Conservation (phyloP, 2,329 filamentous ascomycete genomes). For the Dactylonectria estremocensis region DNA sequence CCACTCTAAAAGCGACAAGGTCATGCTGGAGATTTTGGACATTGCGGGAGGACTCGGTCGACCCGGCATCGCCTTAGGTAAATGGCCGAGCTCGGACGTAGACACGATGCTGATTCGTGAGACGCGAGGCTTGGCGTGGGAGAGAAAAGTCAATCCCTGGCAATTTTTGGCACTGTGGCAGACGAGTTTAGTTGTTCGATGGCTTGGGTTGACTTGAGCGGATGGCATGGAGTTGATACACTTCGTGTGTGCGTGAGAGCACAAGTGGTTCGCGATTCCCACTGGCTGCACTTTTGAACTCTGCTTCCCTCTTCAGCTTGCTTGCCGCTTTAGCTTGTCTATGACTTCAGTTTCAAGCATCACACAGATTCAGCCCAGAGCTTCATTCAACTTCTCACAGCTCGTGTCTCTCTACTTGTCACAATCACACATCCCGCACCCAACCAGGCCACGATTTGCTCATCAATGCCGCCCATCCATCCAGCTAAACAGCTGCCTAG, state of each 20-base stretch:
- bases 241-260: too few species aligned
- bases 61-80: slow-evolving; percentile 14
- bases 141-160: slow-evolving; percentile 1
- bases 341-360: too few species aligned
- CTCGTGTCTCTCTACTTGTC: too few species aligned
- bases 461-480: not conserved
- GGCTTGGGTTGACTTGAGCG: not conserved
- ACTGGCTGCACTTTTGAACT: too few species aligned
- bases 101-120: slow-evolving; percentile 17
- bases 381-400: too few species aligned
- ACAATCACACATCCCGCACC: not conserved
- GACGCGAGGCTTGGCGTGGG: slow-evolving; percentile 23
- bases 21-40: not conserved
- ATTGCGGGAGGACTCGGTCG: slow-evolving; percentile 10
- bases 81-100: slow-evolving; percentile 28
- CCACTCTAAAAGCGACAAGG: too few species aligned
- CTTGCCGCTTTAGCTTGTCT: too few species aligned
- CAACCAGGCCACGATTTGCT: not conserved
- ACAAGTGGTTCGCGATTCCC: too few species aligned
- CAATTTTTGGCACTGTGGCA: not conserved
- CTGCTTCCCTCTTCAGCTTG: too few species aligned
- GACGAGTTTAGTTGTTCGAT: not conserved
- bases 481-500: slow-evolving; percentile 23
- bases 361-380: too few species aligned
- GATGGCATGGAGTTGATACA: too few species aligned